Conservation (phyloP, 768 basidiomycete species). For the Lyophyllum shimeji region DNA sequence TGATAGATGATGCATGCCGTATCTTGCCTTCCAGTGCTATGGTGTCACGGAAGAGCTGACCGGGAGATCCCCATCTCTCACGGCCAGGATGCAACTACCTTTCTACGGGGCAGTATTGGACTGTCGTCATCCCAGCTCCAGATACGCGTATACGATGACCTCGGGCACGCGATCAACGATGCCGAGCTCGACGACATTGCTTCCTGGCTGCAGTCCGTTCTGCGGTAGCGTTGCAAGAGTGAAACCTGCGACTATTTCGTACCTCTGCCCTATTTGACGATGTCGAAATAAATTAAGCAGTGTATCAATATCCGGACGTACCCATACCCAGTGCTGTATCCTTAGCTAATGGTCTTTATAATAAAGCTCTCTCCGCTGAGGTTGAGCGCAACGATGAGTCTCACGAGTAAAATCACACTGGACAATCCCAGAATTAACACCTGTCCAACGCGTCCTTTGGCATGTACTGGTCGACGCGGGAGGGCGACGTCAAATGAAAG, state of each 20-base stretch:
- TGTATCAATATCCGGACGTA: not conserved
- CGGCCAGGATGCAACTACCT: conserved; percentile 31
- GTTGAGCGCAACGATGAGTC: too few relatives aligned
- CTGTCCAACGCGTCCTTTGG: too few relatives aligned
- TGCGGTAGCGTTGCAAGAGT: not conserved
- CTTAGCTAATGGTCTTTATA: too few relatives aligned
- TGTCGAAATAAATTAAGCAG: not conserved
- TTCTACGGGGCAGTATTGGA: conserved; percentile 27
- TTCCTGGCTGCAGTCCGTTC: conserved; percentile 22
- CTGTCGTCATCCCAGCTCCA: conserved; percentile 20
- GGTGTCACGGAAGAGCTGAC: conserved; percentile 41
- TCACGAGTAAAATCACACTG: too few relatives aligned
- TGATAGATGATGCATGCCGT: conserved; percentile 33
- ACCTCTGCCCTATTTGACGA: not conserved
- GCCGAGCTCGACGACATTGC: conserved; percentile 32
- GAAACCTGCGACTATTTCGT: not conserved
- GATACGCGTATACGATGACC: conserved; percentile 28
- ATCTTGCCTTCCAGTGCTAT: conserved; percentile 38
- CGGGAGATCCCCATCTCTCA: conserved; percentile 33
- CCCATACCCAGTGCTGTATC: not conserved
- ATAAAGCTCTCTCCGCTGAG: too few relatives aligned
- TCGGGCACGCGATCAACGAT: conserved; percentile 33
- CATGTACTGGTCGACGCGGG: too few relatives aligned
- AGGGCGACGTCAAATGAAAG: too few relatives aligned
- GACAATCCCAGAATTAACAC: too few relatives aligned